Conservation (phyloP, 176 grass and related monocot genomes). For the Zizania latifolia region DNA sequence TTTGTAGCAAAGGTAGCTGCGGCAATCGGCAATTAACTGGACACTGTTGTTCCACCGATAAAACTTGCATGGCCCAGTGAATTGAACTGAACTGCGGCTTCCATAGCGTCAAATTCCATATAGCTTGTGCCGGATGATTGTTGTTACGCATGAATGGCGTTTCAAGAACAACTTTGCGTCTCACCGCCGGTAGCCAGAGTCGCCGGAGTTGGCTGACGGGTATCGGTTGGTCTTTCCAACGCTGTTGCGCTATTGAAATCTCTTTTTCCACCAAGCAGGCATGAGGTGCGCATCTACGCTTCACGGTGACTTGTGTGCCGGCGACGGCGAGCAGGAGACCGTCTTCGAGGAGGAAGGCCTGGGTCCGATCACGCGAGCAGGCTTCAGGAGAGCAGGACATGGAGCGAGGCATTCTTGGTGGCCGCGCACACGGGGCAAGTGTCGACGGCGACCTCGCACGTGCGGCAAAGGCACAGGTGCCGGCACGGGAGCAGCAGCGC, state of each 20-base stretch:
- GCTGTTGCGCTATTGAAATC: background rate
- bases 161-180: background rate
- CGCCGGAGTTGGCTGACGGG: background rate
- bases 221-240: background rate
- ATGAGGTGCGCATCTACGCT: background rate
- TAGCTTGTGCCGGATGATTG: background rate
- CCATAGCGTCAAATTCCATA: background rate
- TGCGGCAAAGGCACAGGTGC: slow-evolving; percentile 56
- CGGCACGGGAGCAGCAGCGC: slow-evolving; percentile 65
- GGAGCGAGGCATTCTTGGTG: slow-evolving; percentile 47
- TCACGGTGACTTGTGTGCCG: background rate
- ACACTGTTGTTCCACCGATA: background rate
- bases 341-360: background rate
- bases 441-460: slow-evolving; percentile 25
- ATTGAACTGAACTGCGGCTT: background rate
- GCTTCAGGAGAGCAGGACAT: slow-evolving; percentile 35
- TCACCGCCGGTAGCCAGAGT: no score
- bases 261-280: background rate
- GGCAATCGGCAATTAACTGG: background rate
- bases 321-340: background rate
- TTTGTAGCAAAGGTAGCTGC: background rate
- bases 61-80: background rate
- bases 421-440: slow-evolving; percentile 44
- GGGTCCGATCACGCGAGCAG: background rate
- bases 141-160: background rate